Base-by-base conservation (phyloP, 768 basidiomycete species). In the Suillus sp. region DNA sequence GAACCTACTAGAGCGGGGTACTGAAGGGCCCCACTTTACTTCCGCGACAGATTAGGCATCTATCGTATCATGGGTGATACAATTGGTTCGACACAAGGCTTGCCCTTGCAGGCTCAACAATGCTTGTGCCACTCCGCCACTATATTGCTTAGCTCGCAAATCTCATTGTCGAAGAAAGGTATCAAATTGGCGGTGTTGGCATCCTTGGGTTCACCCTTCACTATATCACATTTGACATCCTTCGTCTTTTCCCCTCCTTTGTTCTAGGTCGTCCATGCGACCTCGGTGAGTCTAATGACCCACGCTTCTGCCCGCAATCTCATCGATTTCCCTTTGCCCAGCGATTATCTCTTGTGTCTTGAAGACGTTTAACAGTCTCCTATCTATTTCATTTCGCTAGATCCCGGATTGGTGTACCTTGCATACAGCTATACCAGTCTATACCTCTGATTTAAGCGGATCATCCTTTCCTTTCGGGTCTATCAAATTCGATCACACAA, bases 311-410 rank as follows among this genome's bases (percentile, higher is more conserved):
- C 37, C 55, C 55, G 55, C 37, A 57, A 38, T 57, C 25, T 38
- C 25, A 56, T 57, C 25, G 25, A 57, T 40, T 54, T 16, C 55
- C 55, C 55, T 38, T 38, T 57, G 55, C 55, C 55, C 55, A 57
- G 55, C 34, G 55, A 57, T 57, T 57, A 57, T 57, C 55, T 57
- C 22, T 53, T 11, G 11, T 53, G 51, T 53, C 51, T 53, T 40
- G 22, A 27, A 57, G 37, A 38, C 25, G 25, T 25, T 27, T 27
- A 5, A 38, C 51, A 5, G 13, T 20, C 37, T 38, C 55, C 55
- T 57, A 57, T 57, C 25, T 25, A 25, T 38, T 57, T 57, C 55
- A 57, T 57, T 57, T 57, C 55, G 55, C 55, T 20, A 57, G 55
- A 57, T 57, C 25, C 55, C 55, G 55, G 20, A 27, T 38, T 18